Evolutionary conservation across 2,329 filamentous ascomycete species (phyloP).

Genomic region (Xylaria sp.): DNA sequence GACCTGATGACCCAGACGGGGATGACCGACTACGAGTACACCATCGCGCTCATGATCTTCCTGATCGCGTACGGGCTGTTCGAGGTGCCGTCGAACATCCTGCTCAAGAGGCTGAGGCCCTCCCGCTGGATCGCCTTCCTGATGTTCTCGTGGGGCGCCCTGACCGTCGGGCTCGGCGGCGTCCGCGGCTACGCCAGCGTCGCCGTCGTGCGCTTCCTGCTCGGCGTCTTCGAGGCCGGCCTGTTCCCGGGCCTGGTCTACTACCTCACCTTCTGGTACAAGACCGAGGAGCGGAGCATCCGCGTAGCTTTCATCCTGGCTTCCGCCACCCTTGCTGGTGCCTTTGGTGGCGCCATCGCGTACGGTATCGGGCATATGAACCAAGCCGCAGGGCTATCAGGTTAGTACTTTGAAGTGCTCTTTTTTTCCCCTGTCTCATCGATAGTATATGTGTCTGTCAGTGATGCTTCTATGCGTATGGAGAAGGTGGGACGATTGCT

Average conservation of each 20-base stretch:
- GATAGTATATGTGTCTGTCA: no score
- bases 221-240: slow-evolving; percentile 51
- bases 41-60: slow-evolving; percentile 43
- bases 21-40: slow-evolving; percentile 40
- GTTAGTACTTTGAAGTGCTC: slow-evolving; percentile 42
- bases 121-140: slow-evolving; percentile 54
- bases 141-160: slow-evolving; percentile 52
- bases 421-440: not conserved
- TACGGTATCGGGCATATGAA: slow-evolving; percentile 76
- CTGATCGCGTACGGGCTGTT: slow-evolving; percentile 31
- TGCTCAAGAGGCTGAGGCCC: slow-evolving; percentile 50
- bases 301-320: slow-evolving; percentile 54
- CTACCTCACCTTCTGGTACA: slow-evolving; percentile 57
- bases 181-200: slow-evolving; percentile 45
- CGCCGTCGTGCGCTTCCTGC: slow-evolving; percentile 48
- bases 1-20: slow-evolving; percentile 40
- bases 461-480: no score
- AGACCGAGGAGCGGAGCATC: slow-evolving; percentile 49
- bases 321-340: slow-evolving; percentile 69
- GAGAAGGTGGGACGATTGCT: not conserved
- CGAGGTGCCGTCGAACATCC: slow-evolving; percentile 29
- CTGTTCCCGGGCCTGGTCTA: slow-evolving; percentile 40
- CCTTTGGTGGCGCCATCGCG: slow-evolving; percentile 73
- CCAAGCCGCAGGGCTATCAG: slow-evolving; percentile 59
- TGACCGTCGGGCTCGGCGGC: slow-evolving; percentile 52